These are phyloP conservation scores for Herpotrichia juniperi DNA, from an alignment of 2,329 filamentous ascomycete species.

Conservation along the genomic window DNA sequence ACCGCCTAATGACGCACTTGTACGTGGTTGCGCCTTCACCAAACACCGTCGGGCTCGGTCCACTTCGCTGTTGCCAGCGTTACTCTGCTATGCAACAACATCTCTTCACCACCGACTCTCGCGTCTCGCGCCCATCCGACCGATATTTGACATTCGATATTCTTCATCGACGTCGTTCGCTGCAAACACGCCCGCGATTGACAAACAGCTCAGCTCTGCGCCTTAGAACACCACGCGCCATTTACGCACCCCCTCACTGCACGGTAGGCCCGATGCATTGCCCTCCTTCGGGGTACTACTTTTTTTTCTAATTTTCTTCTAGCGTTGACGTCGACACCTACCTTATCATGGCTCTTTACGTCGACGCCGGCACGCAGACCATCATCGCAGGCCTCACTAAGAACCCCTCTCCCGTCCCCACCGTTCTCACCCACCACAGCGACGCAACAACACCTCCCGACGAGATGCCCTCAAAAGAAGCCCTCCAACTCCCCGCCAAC, in stretches of 20 bases:
- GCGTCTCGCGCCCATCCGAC: too few relatives aligned
- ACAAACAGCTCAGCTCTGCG: too few relatives aligned
- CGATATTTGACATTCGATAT: too few relatives aligned
- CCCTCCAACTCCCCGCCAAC: slow-evolving; percentile 18
- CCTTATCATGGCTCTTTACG: slow-evolving; percentile 20
- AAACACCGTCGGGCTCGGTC: too few relatives aligned
- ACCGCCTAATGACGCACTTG: too few relatives aligned
- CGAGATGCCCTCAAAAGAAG: slow-evolving; percentile 32
- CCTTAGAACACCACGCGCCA: neutral
- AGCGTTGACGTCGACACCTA: neutral
- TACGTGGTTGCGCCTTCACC: too few relatives aligned
- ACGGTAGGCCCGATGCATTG: neutral
- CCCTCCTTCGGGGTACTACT: neutral
- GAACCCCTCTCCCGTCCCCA: slow-evolving; percentile 29
- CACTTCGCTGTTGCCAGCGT: too few relatives aligned
- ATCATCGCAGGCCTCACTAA: slow-evolving; percentile 37
- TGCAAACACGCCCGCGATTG: neutral
- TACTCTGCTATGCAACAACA: too few relatives aligned
- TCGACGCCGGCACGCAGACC: slow-evolving; percentile 37
- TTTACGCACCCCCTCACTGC: neutral
- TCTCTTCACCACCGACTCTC: too few relatives aligned
- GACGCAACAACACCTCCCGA: slow-evolving; percentile 36
- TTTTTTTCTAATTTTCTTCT: neutral
- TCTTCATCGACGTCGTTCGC: too few relatives aligned
- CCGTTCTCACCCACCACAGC: slow-evolving; percentile 26